These are phyloP conservation scores for Leccinum pallidistipes DNA, from an alignment of 1,284 basidiomycete species.

Conservation along the genomic window DNA sequence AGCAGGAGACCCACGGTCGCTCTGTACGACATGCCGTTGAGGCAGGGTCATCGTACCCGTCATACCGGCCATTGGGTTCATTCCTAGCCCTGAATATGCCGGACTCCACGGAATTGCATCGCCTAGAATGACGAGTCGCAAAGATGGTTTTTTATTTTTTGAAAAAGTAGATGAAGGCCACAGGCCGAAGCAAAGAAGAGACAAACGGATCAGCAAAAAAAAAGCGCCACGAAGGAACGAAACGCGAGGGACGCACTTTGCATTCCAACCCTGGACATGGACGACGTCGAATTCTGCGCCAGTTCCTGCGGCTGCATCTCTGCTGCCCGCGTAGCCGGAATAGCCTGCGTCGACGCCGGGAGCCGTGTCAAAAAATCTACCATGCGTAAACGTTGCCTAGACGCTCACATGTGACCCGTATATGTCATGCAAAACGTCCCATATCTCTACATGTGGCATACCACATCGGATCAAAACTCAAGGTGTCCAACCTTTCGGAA, in stretches of 20 bases:
- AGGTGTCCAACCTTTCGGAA: conserved; percentile 79
- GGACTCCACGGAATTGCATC: conserved; percentile 40
- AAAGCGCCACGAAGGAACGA: conserved; percentile 1
- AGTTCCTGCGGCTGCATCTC: conserved; percentile 12
- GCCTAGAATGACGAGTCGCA: conserved; percentile 15
- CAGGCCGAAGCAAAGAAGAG: not conserved
- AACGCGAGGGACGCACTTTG: conserved; percentile 21
- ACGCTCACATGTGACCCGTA: conserved; percentile 78
- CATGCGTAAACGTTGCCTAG: not conserved
- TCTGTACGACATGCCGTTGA: conserved; percentile 34
- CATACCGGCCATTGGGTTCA: conserved; percentile 40
- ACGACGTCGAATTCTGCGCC: conserved; percentile 4
- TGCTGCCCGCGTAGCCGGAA: not conserved
- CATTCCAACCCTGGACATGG: conserved; percentile 5
- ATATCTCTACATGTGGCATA: conserved; percentile 74
- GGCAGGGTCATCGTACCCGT: conserved; percentile 31
- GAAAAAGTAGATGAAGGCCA: not conserved
- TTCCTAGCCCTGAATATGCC: conserved; percentile 33
- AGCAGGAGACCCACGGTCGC: conserved; percentile 37
- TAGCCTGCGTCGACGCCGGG: not conserved
- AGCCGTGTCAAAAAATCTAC: conserved; percentile 49
- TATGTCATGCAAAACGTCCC: conserved; percentile 85
- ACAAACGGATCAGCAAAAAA: conserved; percentile 6
- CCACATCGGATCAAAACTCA: conserved; percentile 75
- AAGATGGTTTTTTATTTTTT: not conserved